Conservation (phyloP, 768 basidiomycete species). For the Leccinum aurantiacum region DNA sequence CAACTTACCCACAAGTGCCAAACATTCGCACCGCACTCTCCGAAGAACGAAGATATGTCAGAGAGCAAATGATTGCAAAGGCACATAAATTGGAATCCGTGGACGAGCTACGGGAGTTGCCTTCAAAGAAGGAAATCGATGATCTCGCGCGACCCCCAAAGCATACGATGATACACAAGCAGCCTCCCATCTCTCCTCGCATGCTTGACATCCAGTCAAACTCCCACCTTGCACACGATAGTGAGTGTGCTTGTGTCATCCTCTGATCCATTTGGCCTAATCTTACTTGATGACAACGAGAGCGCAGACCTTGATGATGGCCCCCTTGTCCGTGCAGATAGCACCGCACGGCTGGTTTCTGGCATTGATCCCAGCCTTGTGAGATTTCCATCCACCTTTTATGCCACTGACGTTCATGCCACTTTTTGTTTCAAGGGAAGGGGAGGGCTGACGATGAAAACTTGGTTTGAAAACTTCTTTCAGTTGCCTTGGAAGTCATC, state of each 20-base stretch:
- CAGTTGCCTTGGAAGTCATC: background rate
- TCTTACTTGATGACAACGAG: background rate
- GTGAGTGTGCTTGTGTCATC: background rate
- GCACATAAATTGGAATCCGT: background rate
- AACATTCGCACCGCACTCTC: background rate
- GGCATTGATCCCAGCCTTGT: background rate
- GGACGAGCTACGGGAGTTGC: background rate
- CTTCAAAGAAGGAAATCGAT: background rate
- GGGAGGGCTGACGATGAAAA: background rate
- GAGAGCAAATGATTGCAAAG: background rate
- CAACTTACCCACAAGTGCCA: background rate
- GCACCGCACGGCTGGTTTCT: background rate
- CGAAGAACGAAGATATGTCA: background rate
- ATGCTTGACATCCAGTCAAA: background rate
- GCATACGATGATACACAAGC: background rate
- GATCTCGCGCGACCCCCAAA: background rate
- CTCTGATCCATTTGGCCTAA: background rate
- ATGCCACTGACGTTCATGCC: background rate
- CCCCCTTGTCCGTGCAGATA: too few species aligned
- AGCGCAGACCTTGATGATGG: background rate
- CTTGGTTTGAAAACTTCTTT: background rate
- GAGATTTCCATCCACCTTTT: background rate
- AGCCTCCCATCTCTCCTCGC: too few species aligned
- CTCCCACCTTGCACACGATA: background rate
- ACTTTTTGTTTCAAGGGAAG: background rate